phyloP scores from a whole-genome alignment of 208 protist genomes.

The Sergeia podlipaevii region DNA sequence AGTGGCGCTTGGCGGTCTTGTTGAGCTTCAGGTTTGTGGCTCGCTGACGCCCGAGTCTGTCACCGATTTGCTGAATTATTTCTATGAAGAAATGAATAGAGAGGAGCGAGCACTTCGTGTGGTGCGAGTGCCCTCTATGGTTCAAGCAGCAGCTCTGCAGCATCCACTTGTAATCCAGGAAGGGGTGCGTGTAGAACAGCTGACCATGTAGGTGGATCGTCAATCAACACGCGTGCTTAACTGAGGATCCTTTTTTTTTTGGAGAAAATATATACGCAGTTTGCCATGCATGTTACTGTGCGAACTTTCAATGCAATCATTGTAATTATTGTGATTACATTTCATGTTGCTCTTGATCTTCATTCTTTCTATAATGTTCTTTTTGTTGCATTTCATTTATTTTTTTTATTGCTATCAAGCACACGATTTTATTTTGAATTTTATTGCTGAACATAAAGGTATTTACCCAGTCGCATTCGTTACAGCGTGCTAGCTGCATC shows the following conservation, averaged over 20 bases:
- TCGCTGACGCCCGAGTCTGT: slow-evolving; percentile 46
- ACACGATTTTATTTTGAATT: neutral
- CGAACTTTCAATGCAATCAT: too few relatives aligned
- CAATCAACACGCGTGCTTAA: too few relatives aligned
- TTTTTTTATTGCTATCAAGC: neutral
- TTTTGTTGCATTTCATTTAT: slow-evolving; percentile 10
- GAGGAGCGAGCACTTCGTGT: neutral
- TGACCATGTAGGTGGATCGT: too few relatives aligned
- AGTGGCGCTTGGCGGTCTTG: slow-evolving; percentile 17
- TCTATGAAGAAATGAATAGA: slow-evolving; percentile 30
- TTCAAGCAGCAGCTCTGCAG: slow-evolving; percentile 16
- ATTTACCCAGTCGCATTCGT: too few relatives aligned
- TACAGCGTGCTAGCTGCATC: too few relatives aligned
- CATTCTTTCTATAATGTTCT: slow-evolving; percentile 8
- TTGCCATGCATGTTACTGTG: too few relatives aligned
- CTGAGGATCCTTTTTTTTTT: too few relatives aligned
- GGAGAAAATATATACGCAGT: too few relatives aligned
- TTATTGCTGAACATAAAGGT: too few relatives aligned
- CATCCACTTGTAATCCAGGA: slow-evolving; percentile 52
- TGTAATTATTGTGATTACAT: neutral
- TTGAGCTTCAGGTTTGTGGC: slow-evolving; percentile 65
- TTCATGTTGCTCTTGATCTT: slow-evolving; percentile 3
- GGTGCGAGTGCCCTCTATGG: slow-evolving; percentile 25
- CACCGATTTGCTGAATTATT: slow-evolving; percentile 44
- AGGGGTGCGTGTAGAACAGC: too few relatives aligned